Evolutionary conservation across 1,284 basidiomycete species (phyloP).

Genomic region (Papiliotrema flavescens): DNA sequence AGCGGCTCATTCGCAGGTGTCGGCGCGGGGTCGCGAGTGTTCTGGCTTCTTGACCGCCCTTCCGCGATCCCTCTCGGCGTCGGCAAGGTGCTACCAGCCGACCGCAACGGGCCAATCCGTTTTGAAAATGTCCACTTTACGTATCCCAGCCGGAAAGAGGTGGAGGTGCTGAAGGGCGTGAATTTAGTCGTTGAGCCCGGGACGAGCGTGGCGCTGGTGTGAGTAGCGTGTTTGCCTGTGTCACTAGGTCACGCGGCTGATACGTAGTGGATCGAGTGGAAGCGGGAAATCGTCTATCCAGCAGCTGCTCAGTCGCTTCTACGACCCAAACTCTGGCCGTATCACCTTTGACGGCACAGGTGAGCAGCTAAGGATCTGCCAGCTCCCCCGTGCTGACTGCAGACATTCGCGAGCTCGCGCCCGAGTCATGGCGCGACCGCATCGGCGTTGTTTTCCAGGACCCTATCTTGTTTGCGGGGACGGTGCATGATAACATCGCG

Average conservation of each 20-base stretch:
- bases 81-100: constrained; percentile 58
- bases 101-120: constrained; percentile 62
- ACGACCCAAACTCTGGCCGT: constrained; percentile 79
- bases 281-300: constrained; percentile 91
- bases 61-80: constrained; percentile 65
- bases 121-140: constrained; percentile 80
- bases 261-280: constrained; percentile 72
- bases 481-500: constrained; percentile 88
- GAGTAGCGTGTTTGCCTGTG: constrained; percentile 43
- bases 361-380: constrained; percentile 34
- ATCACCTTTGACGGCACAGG: constrained; percentile 84
- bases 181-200: constrained; percentile 73
- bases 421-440: constrained; percentile 76
- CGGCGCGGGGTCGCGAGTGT: constrained; percentile 87
- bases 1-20: constrained; percentile 57
- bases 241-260: neutral
- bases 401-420: constrained; percentile 80
- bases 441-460: constrained; percentile 85
- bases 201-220: constrained; percentile 89
- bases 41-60: constrained; percentile 80
- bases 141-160: constrained; percentile 77
- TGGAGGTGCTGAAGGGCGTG: constrained; percentile 72
- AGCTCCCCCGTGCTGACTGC: neutral
- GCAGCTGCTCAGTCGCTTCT: constrained; percentile 82
- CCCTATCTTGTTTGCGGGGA: constrained; percentile 61